Percentiles rank a stretch among this genome's conserved stretches.
Conservation (phyloP, 169 alveolate genomes). For the Plasmodium blacklocki region DNA sequence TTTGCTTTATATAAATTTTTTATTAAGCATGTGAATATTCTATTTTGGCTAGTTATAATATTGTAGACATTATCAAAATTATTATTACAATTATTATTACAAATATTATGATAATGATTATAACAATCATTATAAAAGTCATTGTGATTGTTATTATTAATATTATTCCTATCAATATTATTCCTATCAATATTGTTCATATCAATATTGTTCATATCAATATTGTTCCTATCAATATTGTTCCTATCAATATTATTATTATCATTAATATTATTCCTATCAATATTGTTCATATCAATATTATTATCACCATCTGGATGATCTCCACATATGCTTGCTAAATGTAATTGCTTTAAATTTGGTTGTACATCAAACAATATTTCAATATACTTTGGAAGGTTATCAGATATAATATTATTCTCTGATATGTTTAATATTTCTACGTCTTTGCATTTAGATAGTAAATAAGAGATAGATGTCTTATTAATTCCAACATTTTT, state of each 20-base stretch:
- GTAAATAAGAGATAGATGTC: background rate
- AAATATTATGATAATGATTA: too few relatives aligned
- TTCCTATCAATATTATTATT: too few relatives aligned
- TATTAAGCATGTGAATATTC: background rate
- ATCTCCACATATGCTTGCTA: conserved; percentile 23
- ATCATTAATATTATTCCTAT: too few relatives aligned
- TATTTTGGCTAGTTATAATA: background rate
- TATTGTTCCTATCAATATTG: too few relatives aligned
- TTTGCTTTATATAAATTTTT: conserved; percentile 2
- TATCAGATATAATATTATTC: conserved; percentile 9
- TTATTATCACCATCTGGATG: background rate
- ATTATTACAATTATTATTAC: too few relatives aligned
- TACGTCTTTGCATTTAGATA: conserved; percentile 17
- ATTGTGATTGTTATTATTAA: too few relatives aligned
- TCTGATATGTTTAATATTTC: conserved; percentile 39
- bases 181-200: background rate
- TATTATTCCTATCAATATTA: too few relatives aligned
- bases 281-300: background rate
- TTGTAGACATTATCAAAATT: too few relatives aligned
- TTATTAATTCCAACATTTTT: conserved; percentile 10
- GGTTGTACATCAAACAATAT: conserved; percentile 15
- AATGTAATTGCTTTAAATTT: conserved; percentile 35
- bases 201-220: too few relatives aligned
- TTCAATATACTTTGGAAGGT: conserved; percentile 15
- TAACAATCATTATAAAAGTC: too few relatives aligned